Base-by-base conservation (phyloP, 2,329 filamentous ascomycete genomes). In the Alternaria sp. region DNA sequence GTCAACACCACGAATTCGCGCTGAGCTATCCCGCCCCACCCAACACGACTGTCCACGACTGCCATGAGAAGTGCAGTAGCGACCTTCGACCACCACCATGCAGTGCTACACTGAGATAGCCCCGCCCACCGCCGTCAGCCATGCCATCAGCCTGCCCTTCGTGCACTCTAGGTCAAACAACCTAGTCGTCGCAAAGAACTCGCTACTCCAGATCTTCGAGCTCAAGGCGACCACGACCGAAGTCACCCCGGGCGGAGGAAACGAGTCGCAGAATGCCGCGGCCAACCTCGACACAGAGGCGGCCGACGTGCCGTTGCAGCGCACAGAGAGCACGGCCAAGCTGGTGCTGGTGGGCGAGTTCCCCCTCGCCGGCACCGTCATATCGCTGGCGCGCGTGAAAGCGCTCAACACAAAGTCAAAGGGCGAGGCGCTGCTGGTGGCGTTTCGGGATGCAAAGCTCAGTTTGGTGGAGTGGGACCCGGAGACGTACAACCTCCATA, bases 41-140 rank as follows among this genome's bases (percentile, higher is more conserved):
- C 40, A n/a, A n/a, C n/a, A n/a, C n/a, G n/a, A n/a, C n/a, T n/a
- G n/a, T n/a, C n/a, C 32, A 58, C 45, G 51, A 59, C 52, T 58
- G 74, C 75, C 73, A 68, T 61, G 62, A 63, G 62, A 52, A 56
- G 67, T 8, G 61, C 43, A 19, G 46, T 44, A 32, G 51, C 55
- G 40, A 28, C 30, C 26, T 25, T 46, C 28, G 5, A 44, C 55
- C 54, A 44, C 46, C 47, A 36, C 61, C 75, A 98, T 98, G 95
- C 95, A 98, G 88, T 97, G 93, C 86, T 98, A 98, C 83, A 94
- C 93, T 77, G 96, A 99, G 86, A 86, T 99, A 80, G 90, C 93
- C 80, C 92, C 95, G 84, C 94, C 96, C 58, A 96, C 94, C 79
- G 94, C 94, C 79, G 93, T 98, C 82, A 94, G 93, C 75, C 91